Percentiles rank a stretch among this genome's conserved stretches.
Conservation (phyloP, 2,329 filamentous ascomycete genomes). For the Calcarisporium arbuscula region DNA sequence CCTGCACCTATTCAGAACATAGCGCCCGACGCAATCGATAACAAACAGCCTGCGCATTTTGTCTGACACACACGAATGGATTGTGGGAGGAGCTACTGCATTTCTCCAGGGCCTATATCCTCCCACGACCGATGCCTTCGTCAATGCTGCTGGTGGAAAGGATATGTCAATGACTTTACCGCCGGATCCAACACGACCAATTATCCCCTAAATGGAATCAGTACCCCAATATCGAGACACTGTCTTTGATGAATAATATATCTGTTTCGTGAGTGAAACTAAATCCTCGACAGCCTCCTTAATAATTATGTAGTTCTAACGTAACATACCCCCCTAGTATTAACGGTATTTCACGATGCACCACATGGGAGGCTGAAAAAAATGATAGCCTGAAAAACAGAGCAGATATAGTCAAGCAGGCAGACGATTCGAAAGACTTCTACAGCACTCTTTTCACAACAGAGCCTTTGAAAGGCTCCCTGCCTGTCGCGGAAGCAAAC, state of each 20-base stretch:
- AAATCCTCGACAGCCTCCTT: neutral
- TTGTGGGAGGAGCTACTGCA: slow-evolving; percentile 64
- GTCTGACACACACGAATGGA: slow-evolving; percentile 34
- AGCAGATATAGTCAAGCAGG: slow-evolving; percentile 15
- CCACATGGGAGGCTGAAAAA: slow-evolving; percentile 27
- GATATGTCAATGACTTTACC: slow-evolving; percentile 32
- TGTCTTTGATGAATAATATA: slow-evolving; percentile 37
- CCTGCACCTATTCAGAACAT: slow-evolving; percentile 36
- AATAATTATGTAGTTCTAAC: neutral
- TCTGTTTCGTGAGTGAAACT: slow-evolving; percentile 35
- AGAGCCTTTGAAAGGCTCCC: slow-evolving; percentile 28
- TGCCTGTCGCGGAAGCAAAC: slow-evolving; percentile 28
- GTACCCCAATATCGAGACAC: slow-evolving; percentile 60
- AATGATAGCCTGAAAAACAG: slow-evolving; percentile 18
- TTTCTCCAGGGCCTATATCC: slow-evolving; percentile 86
- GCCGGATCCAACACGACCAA: slow-evolving; percentile 41
- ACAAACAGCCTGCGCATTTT: slow-evolving; percentile 37
- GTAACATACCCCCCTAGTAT: slow-evolving; percentile 19
- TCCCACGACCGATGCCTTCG: slow-evolving; percentile 42
- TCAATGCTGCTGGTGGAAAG: slow-evolving; percentile 18
- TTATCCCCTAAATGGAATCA: slow-evolving; percentile 70
- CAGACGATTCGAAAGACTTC: slow-evolving; percentile 26
- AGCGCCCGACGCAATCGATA: slow-evolving; percentile 38
- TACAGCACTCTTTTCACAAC: slow-evolving; percentile 37
- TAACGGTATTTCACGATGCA: slow-evolving; percentile 32